Evolutionary conservation across 768 basidiomycete genomes (phyloP), one percentile per base, ranked within the genome.

Genomic region (Asterophora lycoperdoides): DNA sequence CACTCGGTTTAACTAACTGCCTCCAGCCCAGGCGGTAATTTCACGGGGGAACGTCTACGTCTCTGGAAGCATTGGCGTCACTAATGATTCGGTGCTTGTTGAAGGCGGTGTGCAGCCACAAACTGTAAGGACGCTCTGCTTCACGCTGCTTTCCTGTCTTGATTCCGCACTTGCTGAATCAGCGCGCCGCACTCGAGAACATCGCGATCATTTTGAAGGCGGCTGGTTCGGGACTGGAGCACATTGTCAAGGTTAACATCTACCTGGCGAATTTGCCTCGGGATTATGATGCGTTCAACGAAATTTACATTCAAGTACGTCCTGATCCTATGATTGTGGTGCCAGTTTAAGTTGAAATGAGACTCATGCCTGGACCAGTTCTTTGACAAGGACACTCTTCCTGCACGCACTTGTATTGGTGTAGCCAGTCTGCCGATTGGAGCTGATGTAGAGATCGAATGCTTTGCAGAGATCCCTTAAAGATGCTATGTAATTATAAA

Each of bases 381-480:
- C 57, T 80, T 81, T 50, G 60, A 68, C 17, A 61, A 60, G 44
- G 64, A 65, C 10, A 68, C 62, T 17, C 64, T 77, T 51, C 82
- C 80, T 11, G 79, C 80, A 5, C 70, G 81, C 36, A 82, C 81
- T 18, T 81, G 80, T 58, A 62, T 84, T 14, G 80, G 78, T 6
- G 81, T 83, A 10, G 72, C 70, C 2, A 60, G 66, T 7, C 70
- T 84, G 33, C 79, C 82, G 1, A 36, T 76, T 47, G 74, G 76
- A 13, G 78, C 76, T 7, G 74, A 72, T 47, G 71, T 84, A 26
- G 82, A 84, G 69, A 75, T 84, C 29, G 82, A 84, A 52, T 82
- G 79, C 55, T 68, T 80, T 23, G 83, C 80, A 10, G 77, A 75
- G 18, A 60, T 65, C 35, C 56, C 59, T 15, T 34, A 11, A 41